Conservation (phyloP, 495 filamentous ascomycete genomes). For the Clavariopsis aquatica region DNA sequence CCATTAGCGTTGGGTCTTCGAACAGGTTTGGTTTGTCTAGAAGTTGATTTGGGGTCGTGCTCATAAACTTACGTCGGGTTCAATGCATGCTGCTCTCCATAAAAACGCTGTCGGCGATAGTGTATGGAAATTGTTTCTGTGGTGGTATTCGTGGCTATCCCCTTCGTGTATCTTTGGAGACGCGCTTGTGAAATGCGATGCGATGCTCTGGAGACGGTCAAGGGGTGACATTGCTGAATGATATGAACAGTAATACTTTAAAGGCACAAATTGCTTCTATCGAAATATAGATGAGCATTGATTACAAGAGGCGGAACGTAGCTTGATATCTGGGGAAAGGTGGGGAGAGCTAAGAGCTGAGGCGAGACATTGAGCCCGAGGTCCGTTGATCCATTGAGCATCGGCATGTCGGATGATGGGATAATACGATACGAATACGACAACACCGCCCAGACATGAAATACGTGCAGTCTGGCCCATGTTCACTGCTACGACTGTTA, state of each 20-base stretch:
- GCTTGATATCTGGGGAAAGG: slow-evolving; percentile 1
- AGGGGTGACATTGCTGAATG: slow-evolving; percentile 23
- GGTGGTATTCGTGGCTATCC: slow-evolving; percentile 45
- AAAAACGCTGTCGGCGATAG: slow-evolving; percentile 90
- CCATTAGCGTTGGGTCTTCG: neutral
- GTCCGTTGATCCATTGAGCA: slow-evolving; percentile 4
- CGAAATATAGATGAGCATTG: neutral
- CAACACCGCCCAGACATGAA: neutral
- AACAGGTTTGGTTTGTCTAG: neutral
- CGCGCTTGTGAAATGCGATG: slow-evolving; percentile 59
- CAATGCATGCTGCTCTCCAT: slow-evolving; percentile 81
- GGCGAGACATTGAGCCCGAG: slow-evolving; percentile 20
- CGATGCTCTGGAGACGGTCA: slow-evolving; percentile 59
- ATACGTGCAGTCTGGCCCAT: too few relatives aligned
- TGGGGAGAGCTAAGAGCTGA: slow-evolving; percentile 12
- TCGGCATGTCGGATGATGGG: neutral
- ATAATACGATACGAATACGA: neutral
- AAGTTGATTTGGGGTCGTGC: too few relatives aligned
- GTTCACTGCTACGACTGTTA: too few relatives aligned
- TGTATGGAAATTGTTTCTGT: slow-evolving; percentile 69
- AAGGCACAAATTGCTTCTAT: neutral
- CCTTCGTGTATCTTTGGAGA: slow-evolving; percentile 42
- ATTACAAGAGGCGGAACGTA: neutral
- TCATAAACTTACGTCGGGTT: slow-evolving; percentile 62
- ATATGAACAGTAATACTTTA: neutral